phyloP scores from a whole-genome alignment of 352 stramenopile species.

The Phytophthora pini region DNA sequence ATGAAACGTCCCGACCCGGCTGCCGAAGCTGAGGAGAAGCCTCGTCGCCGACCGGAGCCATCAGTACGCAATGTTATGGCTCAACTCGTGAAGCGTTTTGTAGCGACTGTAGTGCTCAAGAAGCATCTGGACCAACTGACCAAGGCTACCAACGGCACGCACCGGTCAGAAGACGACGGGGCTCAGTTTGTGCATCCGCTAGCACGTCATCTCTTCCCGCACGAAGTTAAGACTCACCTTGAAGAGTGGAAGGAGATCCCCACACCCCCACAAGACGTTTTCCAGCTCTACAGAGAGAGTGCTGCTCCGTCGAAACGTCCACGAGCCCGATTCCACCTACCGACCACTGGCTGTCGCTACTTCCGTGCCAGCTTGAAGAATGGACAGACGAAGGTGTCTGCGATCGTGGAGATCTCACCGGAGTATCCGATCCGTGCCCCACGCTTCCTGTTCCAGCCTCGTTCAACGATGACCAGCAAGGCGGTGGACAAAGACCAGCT shows the following conservation, averaged over 20 bases:
- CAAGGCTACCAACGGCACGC: slow-evolving; percentile 27
- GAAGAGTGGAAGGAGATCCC: slow-evolving; percentile 59
- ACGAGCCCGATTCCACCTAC: slow-evolving; percentile 31
- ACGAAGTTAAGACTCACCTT: slow-evolving; percentile 54
- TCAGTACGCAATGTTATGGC: slow-evolving; percentile 73
- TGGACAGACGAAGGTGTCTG: slow-evolving; percentile 47
- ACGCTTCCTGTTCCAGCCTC: slow-evolving; percentile 67
- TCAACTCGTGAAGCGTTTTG: slow-evolving; percentile 66
- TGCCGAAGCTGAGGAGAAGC: slow-evolving; percentile 1
- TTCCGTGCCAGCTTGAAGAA: slow-evolving; percentile 60
- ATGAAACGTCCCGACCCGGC: slow-evolving; percentile 45
- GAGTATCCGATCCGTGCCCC: slow-evolving; percentile 73
- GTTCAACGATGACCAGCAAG: slow-evolving; percentile 31
- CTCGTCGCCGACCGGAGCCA: slow-evolving; percentile 56
- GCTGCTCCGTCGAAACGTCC: slow-evolving; percentile 17
- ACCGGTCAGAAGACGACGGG: slow-evolving; percentile 14
- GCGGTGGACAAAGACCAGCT: slow-evolving; percentile 44
- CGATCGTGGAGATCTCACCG: slow-evolving; percentile 64
- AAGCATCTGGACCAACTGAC: slow-evolving; percentile 52
- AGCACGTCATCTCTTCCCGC: slow-evolving; percentile 49
- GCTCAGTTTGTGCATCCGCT: slow-evolving; percentile 41
- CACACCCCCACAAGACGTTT: slow-evolving; percentile 40
- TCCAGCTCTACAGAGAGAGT: slow-evolving; percentile 52
- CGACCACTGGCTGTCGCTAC: slow-evolving; percentile 53
- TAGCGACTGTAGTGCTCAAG: slow-evolving; percentile 47